Conservation (phyloP, 805 yeast genomes). For the Candida odintsovae region DNA sequence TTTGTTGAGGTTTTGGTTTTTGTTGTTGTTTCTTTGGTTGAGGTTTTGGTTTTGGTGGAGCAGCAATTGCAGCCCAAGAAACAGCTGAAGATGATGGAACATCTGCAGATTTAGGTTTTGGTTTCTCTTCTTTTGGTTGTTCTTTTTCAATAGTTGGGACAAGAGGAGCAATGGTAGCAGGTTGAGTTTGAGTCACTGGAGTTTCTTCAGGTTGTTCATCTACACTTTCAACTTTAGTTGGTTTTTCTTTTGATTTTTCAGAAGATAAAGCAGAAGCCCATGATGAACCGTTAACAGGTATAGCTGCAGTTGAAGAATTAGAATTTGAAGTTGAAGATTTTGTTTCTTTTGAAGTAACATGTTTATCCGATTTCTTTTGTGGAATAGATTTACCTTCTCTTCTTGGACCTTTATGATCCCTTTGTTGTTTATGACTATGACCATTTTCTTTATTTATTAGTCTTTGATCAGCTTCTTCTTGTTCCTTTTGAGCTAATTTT, state of each 20-base stretch:
- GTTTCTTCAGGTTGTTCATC: slow-evolving; percentile 8
- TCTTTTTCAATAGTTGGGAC: slow-evolving; percentile 10
- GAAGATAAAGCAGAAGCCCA: slow-evolving; percentile 25
- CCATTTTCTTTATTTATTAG: slow-evolving; percentile 19
- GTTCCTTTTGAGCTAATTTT: slow-evolving; percentile 12
- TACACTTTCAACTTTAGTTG: slow-evolving; percentile 4
- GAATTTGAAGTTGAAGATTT: slow-evolving; percentile 13
- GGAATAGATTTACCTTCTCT: slow-evolving; percentile 17
- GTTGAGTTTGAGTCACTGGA: neutral
- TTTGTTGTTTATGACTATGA: slow-evolving; percentile 8
- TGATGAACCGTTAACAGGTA: slow-evolving; percentile 17
- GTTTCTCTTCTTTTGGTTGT: slow-evolving; percentile 12
- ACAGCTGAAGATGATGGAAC: slow-evolving; percentile 27
- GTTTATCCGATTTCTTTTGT: slow-evolving; percentile 12
- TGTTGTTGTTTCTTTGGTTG: slow-evolving; percentile 19
- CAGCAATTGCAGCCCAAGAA: slow-evolving; percentile 70
- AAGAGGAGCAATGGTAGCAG: slow-evolving; percentile 12
- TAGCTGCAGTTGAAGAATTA: slow-evolving; percentile 13
- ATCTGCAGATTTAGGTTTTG: slow-evolving; percentile 12
- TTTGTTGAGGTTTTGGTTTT: slow-evolving; percentile 11
- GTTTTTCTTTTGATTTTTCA: slow-evolving; percentile 19
- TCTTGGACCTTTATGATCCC: slow-evolving; percentile 14
- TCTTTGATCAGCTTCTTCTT: slow-evolving; percentile 17
- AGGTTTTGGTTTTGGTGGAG: slow-evolving; percentile 35
- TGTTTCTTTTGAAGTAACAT: slow-evolving; percentile 11